Percentiles rank a stretch among this genome's conserved stretches.
Evolutionary conservation across 2,329 filamentous ascomycete genomes (phyloP).

Genomic region (Alternaria ventricosa): DNA sequence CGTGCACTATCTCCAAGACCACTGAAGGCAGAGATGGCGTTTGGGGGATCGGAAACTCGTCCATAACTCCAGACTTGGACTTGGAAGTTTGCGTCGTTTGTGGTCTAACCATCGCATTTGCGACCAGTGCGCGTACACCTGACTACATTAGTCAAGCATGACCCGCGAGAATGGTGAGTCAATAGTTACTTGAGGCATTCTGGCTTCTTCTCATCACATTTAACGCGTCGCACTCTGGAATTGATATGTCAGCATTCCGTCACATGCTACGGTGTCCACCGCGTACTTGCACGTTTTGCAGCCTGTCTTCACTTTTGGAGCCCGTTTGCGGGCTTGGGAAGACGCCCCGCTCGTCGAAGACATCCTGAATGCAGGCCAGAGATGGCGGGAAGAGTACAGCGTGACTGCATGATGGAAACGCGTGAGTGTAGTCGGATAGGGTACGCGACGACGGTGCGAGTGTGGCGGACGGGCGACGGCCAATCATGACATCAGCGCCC

Average conservation of each 20-base stretch:
- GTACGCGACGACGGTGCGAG: neutral
- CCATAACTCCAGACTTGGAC: constrained; percentile 4
- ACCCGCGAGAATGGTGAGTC: neutral
- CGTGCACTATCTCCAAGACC: constrained; percentile 23
- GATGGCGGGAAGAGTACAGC: no score
- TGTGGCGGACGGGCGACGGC: neutral
- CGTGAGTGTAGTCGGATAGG: neutral
- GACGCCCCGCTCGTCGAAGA: neutral
- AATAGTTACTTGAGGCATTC: constrained; percentile 24
- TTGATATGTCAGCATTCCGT: neutral
- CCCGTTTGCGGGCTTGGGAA: constrained; percentile 11
- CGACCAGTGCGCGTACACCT: constrained; percentile 41
- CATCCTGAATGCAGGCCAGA: constrained; percentile 3
- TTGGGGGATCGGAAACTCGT: constrained; percentile 3
- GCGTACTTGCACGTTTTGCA: constrained; percentile 37
- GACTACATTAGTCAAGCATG: constrained; percentile 1
- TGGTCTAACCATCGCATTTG: constrained; percentile 37
- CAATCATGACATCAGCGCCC: neutral
- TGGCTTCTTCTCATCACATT: constrained; percentile 32
- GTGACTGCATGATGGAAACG: neutral
- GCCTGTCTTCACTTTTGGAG: constrained; percentile 33
- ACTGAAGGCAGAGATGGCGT: constrained; percentile 10
- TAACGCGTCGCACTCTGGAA: constrained; percentile 21
- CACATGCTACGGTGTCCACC: neutral
- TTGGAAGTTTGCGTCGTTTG: constrained; percentile 1